Evolutionary conservation across 2,329 filamentous ascomycete species (phyloP), one percentile per base, ranked within the genome.

Genomic region (Aspergillus pseudotamarii): DNA sequence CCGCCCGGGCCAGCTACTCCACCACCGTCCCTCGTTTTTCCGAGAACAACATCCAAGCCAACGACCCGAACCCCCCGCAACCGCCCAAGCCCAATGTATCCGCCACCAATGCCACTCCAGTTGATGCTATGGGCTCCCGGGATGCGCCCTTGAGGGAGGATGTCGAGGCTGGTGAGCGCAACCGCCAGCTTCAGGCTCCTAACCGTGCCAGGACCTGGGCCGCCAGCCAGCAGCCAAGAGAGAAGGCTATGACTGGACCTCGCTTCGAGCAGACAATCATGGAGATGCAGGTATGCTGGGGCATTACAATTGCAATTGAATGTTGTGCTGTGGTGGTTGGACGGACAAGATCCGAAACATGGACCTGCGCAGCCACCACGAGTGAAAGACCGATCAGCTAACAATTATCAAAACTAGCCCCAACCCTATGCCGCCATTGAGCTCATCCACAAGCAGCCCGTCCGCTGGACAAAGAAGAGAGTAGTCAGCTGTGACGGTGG

Each of bases 251-350:
- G 94, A 88, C 89, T 48, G 95, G 95, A 48, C 95, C 95, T 68
- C 86, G 94, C 71, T 99, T 99, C 75, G 95, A 99, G 85, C 94
- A 98, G 88, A 98, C 93, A 38, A 92, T 96, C 74, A 94, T 98
- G 82, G 88, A 90, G 72, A 82, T 90, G 70, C 95, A 99, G 91
- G 94, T 97, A 84, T 70, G 88, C 75, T 16, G n/a, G 1, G 14
- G 38, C 23, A 10, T 38, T 16, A 5, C 1, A 14, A 55, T 28
- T 38, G n/a, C 6, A 32, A 55, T 38, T 26, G 51, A 9, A 6
- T 23, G 32, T 14, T 36, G 11, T 38, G 34, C 12, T 16, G 38
- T 41, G 32, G 11, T 12, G 12, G 32, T 28, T 30, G 21, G 23
- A 11, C 4, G 32, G 34, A 32, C 9, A n/a, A 4, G 21, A 43